Conservation (phyloP, 208 protist species). For the Sergeia podlipaevii region DNA sequence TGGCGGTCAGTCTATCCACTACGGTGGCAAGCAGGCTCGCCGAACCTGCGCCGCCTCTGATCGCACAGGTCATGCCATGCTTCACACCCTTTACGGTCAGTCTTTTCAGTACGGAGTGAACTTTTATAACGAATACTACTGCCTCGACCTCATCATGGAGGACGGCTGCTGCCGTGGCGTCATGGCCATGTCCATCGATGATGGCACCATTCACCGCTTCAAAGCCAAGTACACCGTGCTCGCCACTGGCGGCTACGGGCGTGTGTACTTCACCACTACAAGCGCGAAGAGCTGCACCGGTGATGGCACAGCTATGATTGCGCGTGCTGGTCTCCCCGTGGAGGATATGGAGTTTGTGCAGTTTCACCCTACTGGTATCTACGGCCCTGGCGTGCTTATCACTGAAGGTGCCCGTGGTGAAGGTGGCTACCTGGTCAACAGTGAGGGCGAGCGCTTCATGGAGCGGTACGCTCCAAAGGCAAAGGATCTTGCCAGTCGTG, state of each 20-base stretch:
- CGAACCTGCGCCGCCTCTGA: conserved; percentile 97
- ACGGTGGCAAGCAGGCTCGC: conserved; percentile 96
- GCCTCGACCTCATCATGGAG: conserved; percentile 99
- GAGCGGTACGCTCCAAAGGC: conserved; percentile 98
- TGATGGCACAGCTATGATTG: conserved; percentile 98
- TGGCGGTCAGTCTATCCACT: conserved; percentile 98
- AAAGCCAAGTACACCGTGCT: conserved; percentile 95
- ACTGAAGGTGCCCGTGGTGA: conserved; percentile 97
- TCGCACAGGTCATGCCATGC: conserved; percentile 98
- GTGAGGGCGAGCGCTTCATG: conserved; percentile 98
- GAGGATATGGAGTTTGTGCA: conserved; percentile 99
- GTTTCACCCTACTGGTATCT: conserved; percentile 99
- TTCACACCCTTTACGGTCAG: conserved; percentile 99
- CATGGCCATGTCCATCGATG: conserved; percentile 97
- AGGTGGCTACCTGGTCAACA: conserved; percentile 98
- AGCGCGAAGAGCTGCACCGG: conserved; percentile 99
- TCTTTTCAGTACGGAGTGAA: conserved; percentile 95
- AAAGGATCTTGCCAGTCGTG: conserved; percentile 98
- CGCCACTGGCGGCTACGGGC: conserved; percentile 97
- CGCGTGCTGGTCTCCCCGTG: conserved; percentile 96
- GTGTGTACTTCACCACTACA: conserved; percentile 97
- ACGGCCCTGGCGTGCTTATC: conserved; percentile 98
- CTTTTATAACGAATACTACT: conserved; percentile 99
- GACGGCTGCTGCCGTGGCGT: conserved; percentile 95
- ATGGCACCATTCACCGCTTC: conserved; percentile 98